phyloP scores from a whole-genome alignment of 2,329 filamentous ascomycete species.

The Calycina herbarum region DNA sequence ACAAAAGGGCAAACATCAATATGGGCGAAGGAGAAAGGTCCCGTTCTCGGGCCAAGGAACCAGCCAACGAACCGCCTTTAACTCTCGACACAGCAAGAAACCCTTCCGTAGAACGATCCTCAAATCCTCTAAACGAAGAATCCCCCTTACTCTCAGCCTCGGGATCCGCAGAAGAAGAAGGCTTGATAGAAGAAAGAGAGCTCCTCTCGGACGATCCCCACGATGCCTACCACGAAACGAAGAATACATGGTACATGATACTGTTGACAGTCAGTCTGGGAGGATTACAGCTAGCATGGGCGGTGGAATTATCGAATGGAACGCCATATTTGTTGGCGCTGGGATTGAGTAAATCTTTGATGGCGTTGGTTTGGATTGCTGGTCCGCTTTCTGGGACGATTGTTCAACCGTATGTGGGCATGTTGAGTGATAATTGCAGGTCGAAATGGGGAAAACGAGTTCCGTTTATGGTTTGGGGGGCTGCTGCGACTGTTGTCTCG shows the following conservation, averaged over 20 bases:
- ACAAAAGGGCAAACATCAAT: background rate
- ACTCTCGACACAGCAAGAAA: constrained; percentile 24
- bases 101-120: constrained; percentile 22
- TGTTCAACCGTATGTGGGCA: constrained; percentile 81
- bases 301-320: constrained; percentile 89
- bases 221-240: constrained; percentile 61
- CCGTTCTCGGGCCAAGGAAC: background rate
- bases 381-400: constrained; percentile 76
- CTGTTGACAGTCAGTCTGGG: constrained; percentile 84
- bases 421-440: constrained; percentile 77
- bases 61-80: constrained; percentile 9
- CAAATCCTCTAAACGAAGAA: constrained; percentile 44
- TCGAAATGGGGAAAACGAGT: constrained; percentile 75
- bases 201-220: constrained; percentile 45
- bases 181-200: constrained; percentile 37
- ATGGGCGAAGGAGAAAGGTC: background rate
- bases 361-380: constrained; percentile 83
- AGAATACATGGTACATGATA: constrained; percentile 82
- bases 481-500: constrained; percentile 64
- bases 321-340: constrained; percentile 81
- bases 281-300: constrained; percentile 92
- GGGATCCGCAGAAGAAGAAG: constrained; percentile 40
- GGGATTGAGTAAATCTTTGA: constrained; percentile 77
- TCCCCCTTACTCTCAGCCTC: constrained; percentile 51
- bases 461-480: constrained; percentile 76